Evolutionary conservation across 805 yeast genomes (phyloP), one percentile per base, ranked within the genome.

Genomic region (Isabelozyma rhagii): DNA sequence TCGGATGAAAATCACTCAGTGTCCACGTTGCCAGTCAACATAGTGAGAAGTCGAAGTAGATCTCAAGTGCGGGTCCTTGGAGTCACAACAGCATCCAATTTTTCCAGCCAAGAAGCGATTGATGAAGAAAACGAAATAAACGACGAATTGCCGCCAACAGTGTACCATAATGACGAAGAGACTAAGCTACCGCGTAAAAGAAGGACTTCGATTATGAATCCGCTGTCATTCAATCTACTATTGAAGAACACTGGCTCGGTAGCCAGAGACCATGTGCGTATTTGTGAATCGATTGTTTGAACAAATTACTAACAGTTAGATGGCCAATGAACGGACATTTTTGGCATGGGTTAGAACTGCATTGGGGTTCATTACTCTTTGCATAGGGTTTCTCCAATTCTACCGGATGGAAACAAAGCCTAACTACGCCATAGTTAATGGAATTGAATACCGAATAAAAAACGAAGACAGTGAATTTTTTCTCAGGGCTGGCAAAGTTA

Each of bases 261-360:
- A 6, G 77, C 77, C 3, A 55, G 75, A 45, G 77, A 72, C 55
- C 75, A 72, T 48, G 66, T 64, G 62, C 41, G 68, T 64, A 54
- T 41, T 34, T 25, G 21, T 34, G 25, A 39, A 27, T 5, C 11
- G 10, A 8, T 41, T n/a, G 39, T 15, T 10, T 13, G 15, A n/a
- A 21, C 18, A 8, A 42, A 11, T 27, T 58, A 58, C 62, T 57
- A 56, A 60, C 61, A 39, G 10, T 4, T 34, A 64, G 68, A 27
- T 69, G 51, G 70, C 74, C 38, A 68, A 67, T 50, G 72, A 69
- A 48, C 50, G 72, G 28, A 68, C 74, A 8, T 50, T 68, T 29
- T 55, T 69, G 7, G 57, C 67, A 4, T 68, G 71, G 71, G 47
- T 62, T 15, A 45, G 72, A 44, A 60, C 69, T 0, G 59, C 62